Evolutionary conservation across 2,329 filamentous ascomycete genomes (phyloP), one percentile per base, ranked within the genome.

Genomic region (Dactylonectria macrodidyma): DNA sequence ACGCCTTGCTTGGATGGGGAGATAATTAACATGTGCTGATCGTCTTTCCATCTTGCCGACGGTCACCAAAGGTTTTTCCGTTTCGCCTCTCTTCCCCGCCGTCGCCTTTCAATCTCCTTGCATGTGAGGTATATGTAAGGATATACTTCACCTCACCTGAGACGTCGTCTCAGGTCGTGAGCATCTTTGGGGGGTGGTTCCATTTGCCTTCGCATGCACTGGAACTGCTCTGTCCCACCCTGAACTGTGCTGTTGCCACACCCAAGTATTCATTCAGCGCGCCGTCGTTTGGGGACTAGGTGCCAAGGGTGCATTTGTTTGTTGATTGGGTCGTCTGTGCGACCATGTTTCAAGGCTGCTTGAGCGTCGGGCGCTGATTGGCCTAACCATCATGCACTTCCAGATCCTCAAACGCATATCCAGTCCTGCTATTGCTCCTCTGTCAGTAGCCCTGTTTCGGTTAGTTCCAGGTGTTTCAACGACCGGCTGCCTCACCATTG

Each of bases 121-220:
- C 55, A 51, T 48, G 57, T 50, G 52, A 65, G 57, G 48, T 55
- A 57, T 54, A 41, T 48, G 52, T 46, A 58, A 69, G 60, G 71
- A 64, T 63, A 56, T 63, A 55, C 71, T 69, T 74, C 68, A 75
- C 65, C 70, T 77, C 73, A 80, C 78, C 78, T 80, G 78, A 80
- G 78, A 80, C 78, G 62, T 1, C 59, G 78, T 80, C 78, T 80
- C 78, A 80, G 78, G 78, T 79, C 72, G 72, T 68, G 57, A 65
- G 62, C 47, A 44, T 68, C 57, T 65, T 73, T 73, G 69, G 69
- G 72, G 71, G 61, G 69, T 62, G 62, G 24, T 65, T 69, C 72
- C 56, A 56, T 65, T 60, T 65, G 41, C 56, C 46, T 69, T 67
- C 71, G 69, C 73, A 66, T 69, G 64, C 63, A 62, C 69, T 73